A percentile compares a stretch with the other conserved stretches of the same genome.
phyloP scores from a whole-genome alignment of 2,329 filamentous ascomycete species.

The Sordariomycetes sp. region DNA sequence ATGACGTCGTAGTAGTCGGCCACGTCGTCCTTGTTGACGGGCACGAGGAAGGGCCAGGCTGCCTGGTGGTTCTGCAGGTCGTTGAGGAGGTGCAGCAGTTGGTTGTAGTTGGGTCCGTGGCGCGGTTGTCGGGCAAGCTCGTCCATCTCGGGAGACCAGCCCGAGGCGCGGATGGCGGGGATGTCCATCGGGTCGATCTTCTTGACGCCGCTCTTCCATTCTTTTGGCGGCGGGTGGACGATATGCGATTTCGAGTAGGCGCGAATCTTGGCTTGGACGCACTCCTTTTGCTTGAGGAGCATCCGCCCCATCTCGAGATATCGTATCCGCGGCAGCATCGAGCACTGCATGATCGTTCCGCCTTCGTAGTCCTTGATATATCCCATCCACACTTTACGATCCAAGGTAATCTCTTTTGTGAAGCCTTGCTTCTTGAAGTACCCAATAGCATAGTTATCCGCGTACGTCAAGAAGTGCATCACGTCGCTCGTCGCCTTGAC shows the following conservation, averaged over 20 bases:
- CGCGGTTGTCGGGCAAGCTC: conserved; percentile 89
- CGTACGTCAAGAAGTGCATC: conserved; percentile 98
- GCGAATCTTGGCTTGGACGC: conserved; percentile 88
- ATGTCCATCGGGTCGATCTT: conserved; percentile 78
- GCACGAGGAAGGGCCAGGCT: conserved; percentile 89
- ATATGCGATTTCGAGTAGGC: conserved; percentile 84
- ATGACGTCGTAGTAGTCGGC: conserved; percentile 99
- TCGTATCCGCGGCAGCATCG: conserved; percentile 88
- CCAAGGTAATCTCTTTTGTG: conserved; percentile 94
- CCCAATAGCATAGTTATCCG: conserved; percentile 96
- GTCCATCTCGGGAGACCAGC: conserved; percentile 98
- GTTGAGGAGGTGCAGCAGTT: conserved; percentile 84
- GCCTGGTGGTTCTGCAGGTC: conserved; percentile 90
- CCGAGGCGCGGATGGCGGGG: conserved; percentile 79
- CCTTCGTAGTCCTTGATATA: conserved; percentile 99
- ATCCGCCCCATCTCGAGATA: conserved; percentile 91
- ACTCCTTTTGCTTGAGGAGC: conserved; percentile 95
- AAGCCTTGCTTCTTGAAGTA: conserved; percentile 99
- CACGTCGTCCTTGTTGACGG: conserved; percentile 92
- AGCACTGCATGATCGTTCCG: conserved; percentile 98
- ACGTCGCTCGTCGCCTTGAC: conserved; percentile 94
- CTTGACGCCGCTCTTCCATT: conserved; percentile 69
- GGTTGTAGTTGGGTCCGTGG: conserved; percentile 93
- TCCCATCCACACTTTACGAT: conserved; percentile 91
- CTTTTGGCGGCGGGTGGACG: conserved; percentile 73